Percentiles rank a stretch among this genome's conserved stretches.
Evolutionary conservation across 2,329 filamentous ascomycete species (phyloP).

Genomic region (Pochonia chlamydosporia): DNA sequence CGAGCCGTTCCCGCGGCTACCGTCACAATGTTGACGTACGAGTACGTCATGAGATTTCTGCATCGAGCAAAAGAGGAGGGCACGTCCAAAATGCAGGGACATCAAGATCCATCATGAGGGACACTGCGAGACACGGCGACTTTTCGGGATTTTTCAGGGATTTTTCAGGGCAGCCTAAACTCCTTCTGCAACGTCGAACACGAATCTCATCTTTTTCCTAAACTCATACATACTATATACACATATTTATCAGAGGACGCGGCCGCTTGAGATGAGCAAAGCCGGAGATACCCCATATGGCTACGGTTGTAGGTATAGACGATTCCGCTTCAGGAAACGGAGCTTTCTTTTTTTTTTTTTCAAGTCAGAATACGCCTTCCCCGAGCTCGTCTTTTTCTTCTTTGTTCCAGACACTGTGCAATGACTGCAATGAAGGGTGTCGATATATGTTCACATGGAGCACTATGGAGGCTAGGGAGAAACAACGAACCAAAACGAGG

Average conservation of each 20-base stretch:
- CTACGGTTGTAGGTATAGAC: constrained; percentile 30
- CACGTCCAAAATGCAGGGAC: constrained; percentile 22
- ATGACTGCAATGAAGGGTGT: too few species aligned
- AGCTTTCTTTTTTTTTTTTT: constrained; percentile 10
- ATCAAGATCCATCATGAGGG: constrained; percentile 5
- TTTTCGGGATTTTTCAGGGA: too few species aligned
- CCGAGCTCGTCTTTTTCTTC: not conserved
- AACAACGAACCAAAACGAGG: not conserved
- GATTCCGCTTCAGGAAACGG: constrained; percentile 18
- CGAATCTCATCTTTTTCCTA: not conserved
- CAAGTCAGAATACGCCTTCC: constrained; percentile 1
- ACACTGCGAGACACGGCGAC: too few species aligned
- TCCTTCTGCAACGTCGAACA: not conserved
- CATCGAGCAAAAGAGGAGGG: constrained; percentile 37
- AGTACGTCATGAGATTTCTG: constrained; percentile 60
- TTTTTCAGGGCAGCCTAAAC: not conserved
- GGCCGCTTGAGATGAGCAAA: constrained; percentile 1
- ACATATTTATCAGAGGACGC: constrained; percentile 10
- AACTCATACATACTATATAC: constrained; percentile 5
- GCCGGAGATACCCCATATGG: constrained; percentile 2
- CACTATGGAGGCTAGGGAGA: too few species aligned
- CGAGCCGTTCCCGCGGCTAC: constrained; percentile 91
- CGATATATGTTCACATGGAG: too few species aligned
- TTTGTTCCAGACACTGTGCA: not conserved
- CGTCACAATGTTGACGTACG: constrained; percentile 96